These are phyloP conservation scores for Spiraea crenata DNA, from an alignment of 331 rosid species.

Conservation along the genomic window DNA sequence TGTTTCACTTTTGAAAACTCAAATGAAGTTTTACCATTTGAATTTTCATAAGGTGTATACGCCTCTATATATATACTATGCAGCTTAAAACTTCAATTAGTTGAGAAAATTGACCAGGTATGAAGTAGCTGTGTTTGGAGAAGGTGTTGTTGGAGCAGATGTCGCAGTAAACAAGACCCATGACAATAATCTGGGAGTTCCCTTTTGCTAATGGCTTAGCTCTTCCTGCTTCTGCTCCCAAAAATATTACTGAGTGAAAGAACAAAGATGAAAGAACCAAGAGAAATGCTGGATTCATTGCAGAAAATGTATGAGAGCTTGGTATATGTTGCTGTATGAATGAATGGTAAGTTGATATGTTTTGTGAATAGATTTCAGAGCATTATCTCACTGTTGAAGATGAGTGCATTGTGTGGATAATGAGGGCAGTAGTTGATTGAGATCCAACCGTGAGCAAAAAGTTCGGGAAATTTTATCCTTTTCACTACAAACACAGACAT, in stretches of 20 bases:
- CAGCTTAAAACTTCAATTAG: too few relatives aligned
- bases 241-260: constrained; percentile 31
- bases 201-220: constrained; percentile 20
- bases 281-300: constrained; percentile 51
- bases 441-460: constrained; percentile 48
- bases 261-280: constrained; percentile 46
- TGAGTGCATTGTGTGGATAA: constrained; percentile 48
- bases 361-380: constrained; percentile 37
- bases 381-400: constrained; percentile 35
- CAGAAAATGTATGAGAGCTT: constrained; percentile 14
- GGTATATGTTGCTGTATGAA: too few relatives aligned
- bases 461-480: constrained; percentile 38
- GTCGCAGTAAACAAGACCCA: constrained; percentile 96
- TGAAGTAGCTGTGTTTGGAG: constrained; percentile 77
- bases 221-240: constrained; percentile 57
- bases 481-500: constrained; percentile 79
- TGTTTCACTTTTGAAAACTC: background rate
- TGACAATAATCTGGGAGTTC: constrained; percentile 74
- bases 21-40: background rate
- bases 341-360: background rate
- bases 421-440: constrained; percentile 46
- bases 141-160: constrained; percentile 90
- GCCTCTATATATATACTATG: too few relatives aligned
- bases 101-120: constrained; percentile 44
- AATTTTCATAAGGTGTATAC: background rate